Evolutionary conservation across 73 alveolate species (phyloP).

Genomic region (Tetrahymena borealis): DNA sequence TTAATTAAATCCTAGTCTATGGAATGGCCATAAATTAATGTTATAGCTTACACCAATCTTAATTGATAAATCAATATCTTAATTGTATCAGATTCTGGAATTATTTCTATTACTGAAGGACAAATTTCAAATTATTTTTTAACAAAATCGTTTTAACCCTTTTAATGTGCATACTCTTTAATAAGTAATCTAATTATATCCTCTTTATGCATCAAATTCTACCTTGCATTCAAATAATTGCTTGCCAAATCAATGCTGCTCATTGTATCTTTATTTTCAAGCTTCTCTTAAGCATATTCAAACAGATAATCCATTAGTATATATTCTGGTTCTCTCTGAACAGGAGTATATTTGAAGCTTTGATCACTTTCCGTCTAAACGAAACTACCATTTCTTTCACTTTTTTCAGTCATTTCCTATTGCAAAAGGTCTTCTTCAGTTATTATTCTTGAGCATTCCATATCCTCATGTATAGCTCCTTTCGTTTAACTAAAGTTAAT

Average conservation of each 20-base stretch:
- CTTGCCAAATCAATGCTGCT: neutral
- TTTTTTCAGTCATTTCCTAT: too few species aligned
- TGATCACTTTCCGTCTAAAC: neutral
- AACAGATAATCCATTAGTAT: neutral
- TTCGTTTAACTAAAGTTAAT: neutral
- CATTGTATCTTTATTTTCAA: neutral
- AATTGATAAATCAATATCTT: neutral
- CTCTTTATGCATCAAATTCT: neutral
- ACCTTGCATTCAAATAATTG: neutral
- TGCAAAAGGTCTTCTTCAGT: neutral
- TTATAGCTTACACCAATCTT: neutral
- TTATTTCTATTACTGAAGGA: neutral
- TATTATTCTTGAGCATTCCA: neutral
- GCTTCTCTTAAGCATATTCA: neutral
- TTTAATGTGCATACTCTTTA: neutral
- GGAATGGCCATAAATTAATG: neutral
- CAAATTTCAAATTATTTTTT: neutral
- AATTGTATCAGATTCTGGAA: neutral
- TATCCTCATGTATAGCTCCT: neutral
- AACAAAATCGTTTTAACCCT: neutral
- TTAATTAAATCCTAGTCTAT: neutral
- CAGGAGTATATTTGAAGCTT: neutral
- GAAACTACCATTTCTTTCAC: neutral
- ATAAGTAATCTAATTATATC: neutral
- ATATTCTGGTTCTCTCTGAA: neutral